A percentile compares a stretch with the other conserved stretches of the same genome.
Evolutionary conservation across 306 rosid species (phyloP).

Genomic region (Trifolium repens): DNA sequence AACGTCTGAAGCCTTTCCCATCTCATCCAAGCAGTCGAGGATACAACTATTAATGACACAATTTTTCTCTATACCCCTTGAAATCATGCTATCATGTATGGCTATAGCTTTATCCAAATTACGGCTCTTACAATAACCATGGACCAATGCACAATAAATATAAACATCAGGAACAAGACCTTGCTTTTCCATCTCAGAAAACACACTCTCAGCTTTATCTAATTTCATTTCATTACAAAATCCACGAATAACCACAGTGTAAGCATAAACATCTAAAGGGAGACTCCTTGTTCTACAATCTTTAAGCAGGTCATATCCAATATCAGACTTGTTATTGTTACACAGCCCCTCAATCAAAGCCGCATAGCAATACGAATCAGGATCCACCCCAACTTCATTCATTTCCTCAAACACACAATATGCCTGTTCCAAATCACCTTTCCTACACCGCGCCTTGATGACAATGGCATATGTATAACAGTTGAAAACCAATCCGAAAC

Average conservation of each 20-base stretch:
- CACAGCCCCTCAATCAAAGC: conserved; percentile 79
- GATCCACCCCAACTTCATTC: conserved; percentile 60
- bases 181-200: conserved; percentile 64
- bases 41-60: conserved; percentile 64
- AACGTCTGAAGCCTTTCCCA: conserved; percentile 62
- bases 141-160: conserved; percentile 62
- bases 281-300: conserved; percentile 49
- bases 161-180: conserved; percentile 67
- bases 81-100: conserved; percentile 61
- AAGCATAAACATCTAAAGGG: conserved; percentile 61
- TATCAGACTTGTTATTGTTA: conserved; percentile 49
- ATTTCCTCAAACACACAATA: conserved; percentile 62
- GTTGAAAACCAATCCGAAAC: conserved; percentile 73
- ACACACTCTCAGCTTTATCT: conserved; percentile 59
- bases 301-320: conserved; percentile 65
- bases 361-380: conserved; percentile 57
- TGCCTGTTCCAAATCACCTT: conserved; percentile 61
- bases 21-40: conserved; percentile 71
- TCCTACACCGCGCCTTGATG: conserved; percentile 70
- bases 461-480: conserved; percentile 69
- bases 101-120: conserved; percentile 58
- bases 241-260: conserved; percentile 64
- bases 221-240: conserved; percentile 74
- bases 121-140: conserved; percentile 71
- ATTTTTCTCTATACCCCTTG: conserved; percentile 69